Conservation (phyloP, 345 rosid genomes). For the Noccaea caerulescens region DNA sequence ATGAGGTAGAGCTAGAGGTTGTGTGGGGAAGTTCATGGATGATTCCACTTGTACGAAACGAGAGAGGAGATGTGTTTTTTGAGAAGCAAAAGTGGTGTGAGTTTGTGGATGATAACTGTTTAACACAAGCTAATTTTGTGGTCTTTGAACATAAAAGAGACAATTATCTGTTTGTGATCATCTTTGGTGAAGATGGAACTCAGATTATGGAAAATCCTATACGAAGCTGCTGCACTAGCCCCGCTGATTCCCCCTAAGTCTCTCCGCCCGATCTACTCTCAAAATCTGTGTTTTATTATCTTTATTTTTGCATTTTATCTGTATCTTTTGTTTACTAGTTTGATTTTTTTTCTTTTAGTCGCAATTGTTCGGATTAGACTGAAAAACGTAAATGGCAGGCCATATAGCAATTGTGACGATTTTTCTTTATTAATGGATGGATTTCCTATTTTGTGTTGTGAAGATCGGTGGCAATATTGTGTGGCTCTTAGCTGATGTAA, state of each 20-base stretch:
- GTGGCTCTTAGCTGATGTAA: no score
- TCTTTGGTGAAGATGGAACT: not conserved
- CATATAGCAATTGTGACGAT: not conserved
- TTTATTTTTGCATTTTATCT: not conserved
- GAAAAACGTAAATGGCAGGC: not conserved
- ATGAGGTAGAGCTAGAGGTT: not conserved
- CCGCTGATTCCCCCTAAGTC: not conserved
- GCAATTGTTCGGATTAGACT: not conserved
- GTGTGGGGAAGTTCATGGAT: not conserved
- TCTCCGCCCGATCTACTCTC: not conserved
- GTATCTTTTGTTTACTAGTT: no score
- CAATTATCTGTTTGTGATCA: not conserved
- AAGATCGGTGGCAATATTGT: no score
- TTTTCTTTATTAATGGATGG: not conserved
- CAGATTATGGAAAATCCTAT: not conserved
- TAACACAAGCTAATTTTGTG: not conserved
- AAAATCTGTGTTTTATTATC: not conserved
- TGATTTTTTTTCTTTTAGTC: no score
- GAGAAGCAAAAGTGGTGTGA: slow-evolving; percentile 7
- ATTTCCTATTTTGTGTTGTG: no score
- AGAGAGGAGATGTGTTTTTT: not conserved
- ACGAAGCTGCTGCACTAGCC: slow-evolving; percentile 7
- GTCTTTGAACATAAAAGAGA: not conserved
- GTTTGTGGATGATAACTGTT: not conserved
- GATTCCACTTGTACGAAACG: not conserved